These are phyloP conservation scores for Xylaria hypoxylon DNA, from an alignment of 2,329 filamentous ascomycete species.

Conservation along the genomic window DNA sequence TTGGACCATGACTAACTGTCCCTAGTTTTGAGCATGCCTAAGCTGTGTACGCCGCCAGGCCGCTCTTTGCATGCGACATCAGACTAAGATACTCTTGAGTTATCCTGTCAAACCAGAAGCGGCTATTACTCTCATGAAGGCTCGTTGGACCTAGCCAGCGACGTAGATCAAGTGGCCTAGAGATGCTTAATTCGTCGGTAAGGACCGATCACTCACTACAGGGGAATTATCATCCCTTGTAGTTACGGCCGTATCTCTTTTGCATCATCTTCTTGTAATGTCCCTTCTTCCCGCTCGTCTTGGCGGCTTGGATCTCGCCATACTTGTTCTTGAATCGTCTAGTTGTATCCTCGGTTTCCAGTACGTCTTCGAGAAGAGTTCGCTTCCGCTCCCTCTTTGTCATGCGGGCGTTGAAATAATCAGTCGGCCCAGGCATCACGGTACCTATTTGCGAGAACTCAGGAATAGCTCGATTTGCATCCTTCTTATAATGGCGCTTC, in stretches of 20 bases:
- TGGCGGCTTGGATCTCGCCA: slow-evolving; percentile 81
- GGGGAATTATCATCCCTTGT: slow-evolving; percentile 44
- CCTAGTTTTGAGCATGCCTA: neutral
- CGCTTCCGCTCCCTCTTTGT: slow-evolving; percentile 88
- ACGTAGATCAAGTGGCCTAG: neutral
- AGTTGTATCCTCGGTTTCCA: slow-evolving; percentile 73
- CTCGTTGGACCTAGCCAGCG: neutral
- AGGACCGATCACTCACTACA: slow-evolving; percentile 7
- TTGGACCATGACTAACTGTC: neutral
- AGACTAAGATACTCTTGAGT: neutral
- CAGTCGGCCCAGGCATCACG: slow-evolving; percentile 87
- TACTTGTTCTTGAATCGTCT: slow-evolving; percentile 89
- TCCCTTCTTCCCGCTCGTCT: slow-evolving; percentile 88
- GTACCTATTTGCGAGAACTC: slow-evolving; percentile 91
- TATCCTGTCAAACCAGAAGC: neutral
- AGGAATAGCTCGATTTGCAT: slow-evolving; percentile 77
- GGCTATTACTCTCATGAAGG: neutral
- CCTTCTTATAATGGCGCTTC: slow-evolving; percentile 85
- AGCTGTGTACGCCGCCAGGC: neutral
- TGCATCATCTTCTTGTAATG: slow-evolving; percentile 84
- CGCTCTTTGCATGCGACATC: neutral
- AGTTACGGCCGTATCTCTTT: slow-evolving; percentile 49
- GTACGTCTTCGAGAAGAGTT: slow-evolving; percentile 86
- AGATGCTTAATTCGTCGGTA: slow-evolving; percentile 4
- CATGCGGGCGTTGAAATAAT: slow-evolving; percentile 84